Evolutionary conservation across 2,329 filamentous ascomycete genomes (phyloP).

Genomic region (Chaetomiaceae sp.): DNA sequence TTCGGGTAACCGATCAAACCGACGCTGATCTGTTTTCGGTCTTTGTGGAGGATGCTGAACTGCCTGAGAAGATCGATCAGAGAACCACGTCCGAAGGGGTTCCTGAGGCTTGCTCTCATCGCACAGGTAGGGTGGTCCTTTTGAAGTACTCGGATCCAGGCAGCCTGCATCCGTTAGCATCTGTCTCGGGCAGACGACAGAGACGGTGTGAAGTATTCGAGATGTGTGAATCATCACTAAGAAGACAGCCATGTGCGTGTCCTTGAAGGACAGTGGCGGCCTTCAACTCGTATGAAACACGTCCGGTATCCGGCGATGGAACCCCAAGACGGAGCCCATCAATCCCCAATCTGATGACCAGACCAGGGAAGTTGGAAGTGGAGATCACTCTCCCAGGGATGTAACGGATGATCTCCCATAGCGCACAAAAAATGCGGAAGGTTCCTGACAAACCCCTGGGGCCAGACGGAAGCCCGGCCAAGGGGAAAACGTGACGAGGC

Average conservation of each 20-base stretch:
- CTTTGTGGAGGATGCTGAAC: slow-evolving; percentile 83
- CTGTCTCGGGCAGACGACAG: slow-evolving; percentile 10
- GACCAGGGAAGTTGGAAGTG: slow-evolving; percentile 63
- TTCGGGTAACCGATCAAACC: slow-evolving; percentile 78
- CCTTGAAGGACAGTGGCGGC: slow-evolving; percentile 56
- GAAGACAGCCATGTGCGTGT: slow-evolving; percentile 69
- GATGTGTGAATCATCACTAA: slow-evolving; percentile 97
- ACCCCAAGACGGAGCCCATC: slow-evolving; percentile 86
- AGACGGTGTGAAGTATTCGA: slow-evolving; percentile 14
- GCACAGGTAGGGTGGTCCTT: slow-evolving; percentile 92
- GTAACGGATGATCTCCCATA: slow-evolving; percentile 93
- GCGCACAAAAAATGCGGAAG: slow-evolving; percentile 54
- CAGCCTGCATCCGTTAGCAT: slow-evolving; percentile 58
- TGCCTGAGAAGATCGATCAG: slow-evolving; percentile 88
- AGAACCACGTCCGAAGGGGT: slow-evolving; percentile 94
- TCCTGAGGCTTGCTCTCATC: slow-evolving; percentile 91
- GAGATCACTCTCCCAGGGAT: slow-evolving; percentile 90
- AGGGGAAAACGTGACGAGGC: slow-evolving; percentile 14
- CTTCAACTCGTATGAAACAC: slow-evolving; percentile 99
- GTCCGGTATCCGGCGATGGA: slow-evolving; percentile 65
- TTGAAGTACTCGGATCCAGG: slow-evolving; percentile 84
- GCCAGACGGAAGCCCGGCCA: slow-evolving; percentile 10
- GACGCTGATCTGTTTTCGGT: slow-evolving; percentile 91
- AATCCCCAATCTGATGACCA: slow-evolving; percentile 57
- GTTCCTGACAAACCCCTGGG: slow-evolving; percentile 80